Evolutionary conservation across 192 early-diverging fungal genomes (phyloP).

Genomic region (Backusella circina): DNA sequence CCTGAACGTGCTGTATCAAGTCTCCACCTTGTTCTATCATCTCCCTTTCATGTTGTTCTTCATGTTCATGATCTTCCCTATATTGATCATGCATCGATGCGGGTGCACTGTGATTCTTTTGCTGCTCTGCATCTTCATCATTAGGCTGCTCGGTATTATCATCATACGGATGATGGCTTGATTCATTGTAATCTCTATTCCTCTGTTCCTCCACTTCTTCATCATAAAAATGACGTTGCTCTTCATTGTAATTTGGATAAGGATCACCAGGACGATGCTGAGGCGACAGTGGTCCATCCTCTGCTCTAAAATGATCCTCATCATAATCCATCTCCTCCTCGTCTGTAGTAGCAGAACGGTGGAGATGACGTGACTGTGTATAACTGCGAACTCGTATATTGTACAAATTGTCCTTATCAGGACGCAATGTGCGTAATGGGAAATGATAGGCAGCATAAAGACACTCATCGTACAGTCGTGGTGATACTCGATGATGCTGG

Average conservation of each 20-base stretch:
- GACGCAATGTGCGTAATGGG: slow-evolving; percentile 38
- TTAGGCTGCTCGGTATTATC: background rate
- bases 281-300: background rate
- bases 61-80: background rate
- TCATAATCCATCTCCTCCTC: slow-evolving; percentile 31
- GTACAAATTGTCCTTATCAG: slow-evolving; percentile 24
- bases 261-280: slow-evolving; percentile 9
- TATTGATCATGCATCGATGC: background rate
- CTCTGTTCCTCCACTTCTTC: background rate
- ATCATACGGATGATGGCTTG: background rate
- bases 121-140: background rate
- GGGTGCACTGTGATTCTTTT: background rate
- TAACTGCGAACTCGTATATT: slow-evolving; percentile 31
- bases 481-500: slow-evolving; percentile 44
- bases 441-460: slow-evolving; percentile 57
- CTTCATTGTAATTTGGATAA: slow-evolving; percentile 1
- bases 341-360: background rate
- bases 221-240: background rate
- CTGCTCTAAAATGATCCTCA: slow-evolving; percentile 22
- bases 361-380: background rate
- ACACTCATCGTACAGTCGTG: slow-evolving; percentile 52
- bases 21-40: background rate
- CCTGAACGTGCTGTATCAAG: background rate
- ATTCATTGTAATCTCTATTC: background rate
- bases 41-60: background rate